These are phyloP conservation scores for Petrea volubilis DNA, from an alignment of 257 asterid species.

Conservation along the genomic window DNA sequence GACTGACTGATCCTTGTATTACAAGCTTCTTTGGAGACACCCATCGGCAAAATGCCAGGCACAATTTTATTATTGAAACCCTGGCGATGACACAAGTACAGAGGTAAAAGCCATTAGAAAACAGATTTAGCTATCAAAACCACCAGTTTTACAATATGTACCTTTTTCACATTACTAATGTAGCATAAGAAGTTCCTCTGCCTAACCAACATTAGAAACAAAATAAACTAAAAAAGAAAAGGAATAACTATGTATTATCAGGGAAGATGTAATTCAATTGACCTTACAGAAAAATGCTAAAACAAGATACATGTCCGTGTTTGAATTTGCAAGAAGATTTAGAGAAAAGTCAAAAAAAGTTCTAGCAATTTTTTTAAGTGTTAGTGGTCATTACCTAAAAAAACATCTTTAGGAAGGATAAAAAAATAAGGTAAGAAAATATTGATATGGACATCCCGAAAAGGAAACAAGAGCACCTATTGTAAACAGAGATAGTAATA, in stretches of 20 bases:
- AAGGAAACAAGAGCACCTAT: slow-evolving; percentile 5
- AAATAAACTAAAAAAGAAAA: neutral
- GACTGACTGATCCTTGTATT: slow-evolving; percentile 36
- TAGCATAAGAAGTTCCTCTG: neutral
- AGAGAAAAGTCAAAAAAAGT: neutral
- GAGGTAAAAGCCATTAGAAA: slow-evolving; percentile 2
- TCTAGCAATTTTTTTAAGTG: neutral
- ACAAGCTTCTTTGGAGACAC: slow-evolving; percentile 47
- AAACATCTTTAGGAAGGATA: neutral
- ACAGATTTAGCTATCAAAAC: neutral
- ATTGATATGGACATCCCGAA: neutral
- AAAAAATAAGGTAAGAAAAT: neutral
- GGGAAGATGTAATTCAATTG: neutral
- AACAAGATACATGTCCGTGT: neutral
- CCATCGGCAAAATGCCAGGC: slow-evolving; percentile 49
- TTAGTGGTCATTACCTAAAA: slow-evolving; percentile 8
- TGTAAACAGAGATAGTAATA: neutral
- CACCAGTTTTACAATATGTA: neutral
- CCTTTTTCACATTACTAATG: neutral
- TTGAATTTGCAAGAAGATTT: neutral
- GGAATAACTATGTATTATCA: neutral
- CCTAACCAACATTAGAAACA: neutral
- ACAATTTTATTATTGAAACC: slow-evolving; percentile 40
- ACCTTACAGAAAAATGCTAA: neutral
- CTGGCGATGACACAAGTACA: neutral